Evolutionary conservation across 192 early-diverging fungal species (phyloP), one percentile per base, ranked within the genome.

Genomic region (Mortierella alpina): DNA sequence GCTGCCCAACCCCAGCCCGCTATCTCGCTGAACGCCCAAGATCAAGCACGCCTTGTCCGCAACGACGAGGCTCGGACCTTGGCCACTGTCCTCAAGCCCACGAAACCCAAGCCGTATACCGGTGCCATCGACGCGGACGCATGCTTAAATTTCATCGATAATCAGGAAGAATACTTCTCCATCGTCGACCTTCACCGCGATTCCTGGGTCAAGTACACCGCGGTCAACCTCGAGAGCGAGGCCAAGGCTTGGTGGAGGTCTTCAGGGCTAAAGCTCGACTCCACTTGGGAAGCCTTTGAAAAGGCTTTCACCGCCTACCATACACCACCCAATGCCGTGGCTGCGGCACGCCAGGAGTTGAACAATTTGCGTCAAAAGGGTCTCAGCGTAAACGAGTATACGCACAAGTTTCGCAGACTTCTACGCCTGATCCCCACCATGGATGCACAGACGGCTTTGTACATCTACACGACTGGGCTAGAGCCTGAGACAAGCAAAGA

Each of bases 351-450:
- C n/a, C 22, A 15, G 4, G 13, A 15, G 7, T 20, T 65, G 14
- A 23, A 8, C 49, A 13, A 5, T 8, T 15, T 65, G 2, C 10
- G 7, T n/a, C 63, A 65, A 17, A 46, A 46, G 4, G 52, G 4
- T 6, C 18, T 20, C 12, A 46, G n/a, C 15, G 22, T 65, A 20
- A 22, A 47, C 5, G 49, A 14, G 4, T 65, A 65, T 18, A 65
- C 41, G 49, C 6, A 17, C 23, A 22, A 40, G 31, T 10, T 11
- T 17, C 31, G 39, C 41, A 6, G 6, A 87, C 90, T 92, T 90
- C 90, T 85, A n/a, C n/a, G n/a, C n/a, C n/a, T n/a, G n/a, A n/a
- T n/a, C n/a, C n/a, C n/a, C n/a, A n/a, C n/a, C n/a, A n/a, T n/a
- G n/a, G n/a, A n/a, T n/a, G n/a, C n/a, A n/a, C n/a, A n/a, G n/a